A percentile compares a stretch with the other conserved stretches of the same genome.
phyloP scores from a whole-genome alignment of 2,329 filamentous ascomycete species.

The Trichoderma sp. region DNA sequence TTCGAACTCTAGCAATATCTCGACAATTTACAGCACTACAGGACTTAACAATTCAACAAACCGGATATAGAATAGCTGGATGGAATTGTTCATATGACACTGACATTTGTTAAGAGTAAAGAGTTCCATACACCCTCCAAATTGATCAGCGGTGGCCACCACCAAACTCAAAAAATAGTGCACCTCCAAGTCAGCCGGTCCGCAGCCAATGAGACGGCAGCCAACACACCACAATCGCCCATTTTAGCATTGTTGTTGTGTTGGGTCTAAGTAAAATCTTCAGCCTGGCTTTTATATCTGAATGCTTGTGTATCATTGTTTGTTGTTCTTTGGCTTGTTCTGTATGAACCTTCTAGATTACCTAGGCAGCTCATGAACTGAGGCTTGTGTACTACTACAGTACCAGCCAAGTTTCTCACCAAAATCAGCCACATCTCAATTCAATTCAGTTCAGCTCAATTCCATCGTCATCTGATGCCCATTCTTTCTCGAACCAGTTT shows the following conservation, averaged over 20 bases:
- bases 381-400: background rate
- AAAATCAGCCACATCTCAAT: background rate
- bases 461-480: background rate
- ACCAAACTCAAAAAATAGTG: background rate
- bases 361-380: background rate
- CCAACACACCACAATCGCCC: background rate
- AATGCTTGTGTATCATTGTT: background rate
- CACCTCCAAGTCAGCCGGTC: background rate
- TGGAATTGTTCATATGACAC: background rate
- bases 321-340: background rate
- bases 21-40: too few relatives aligned
- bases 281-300: background rate
- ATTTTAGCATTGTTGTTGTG: slow-evolving; percentile 13
- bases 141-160: background rate
- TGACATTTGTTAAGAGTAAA: background rate
- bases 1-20: too few relatives aligned
- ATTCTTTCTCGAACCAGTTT: background rate
- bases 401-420: background rate
- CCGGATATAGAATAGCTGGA: background rate
- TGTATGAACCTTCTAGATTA: too few relatives aligned
- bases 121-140: background rate
- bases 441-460: background rate
- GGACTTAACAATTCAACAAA: too few relatives aligned
- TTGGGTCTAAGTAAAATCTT: background rate
- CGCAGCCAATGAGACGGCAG: background rate